Conservation (phyloP, 352 stramenopile species). For the Ophiocytium majus region DNA sequence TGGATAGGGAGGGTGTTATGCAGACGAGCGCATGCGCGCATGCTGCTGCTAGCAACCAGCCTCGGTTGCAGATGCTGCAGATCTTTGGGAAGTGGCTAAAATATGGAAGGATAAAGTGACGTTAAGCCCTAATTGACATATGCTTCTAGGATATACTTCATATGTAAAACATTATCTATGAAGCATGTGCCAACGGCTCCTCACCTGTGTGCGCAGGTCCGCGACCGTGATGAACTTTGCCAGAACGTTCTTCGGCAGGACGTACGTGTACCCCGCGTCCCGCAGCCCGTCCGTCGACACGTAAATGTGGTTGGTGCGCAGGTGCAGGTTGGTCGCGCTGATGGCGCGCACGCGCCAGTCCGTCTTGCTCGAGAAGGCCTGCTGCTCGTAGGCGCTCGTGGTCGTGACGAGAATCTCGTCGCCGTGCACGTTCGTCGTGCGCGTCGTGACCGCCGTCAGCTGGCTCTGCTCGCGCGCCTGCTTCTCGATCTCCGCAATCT, state of each 20-base stretch:
- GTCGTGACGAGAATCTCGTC: conserved; percentile 99
- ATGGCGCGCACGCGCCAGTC: conserved; percentile 99
- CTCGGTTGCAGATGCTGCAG: no score
- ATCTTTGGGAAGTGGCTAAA: no score
- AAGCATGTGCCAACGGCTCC: conserved; percentile 98
- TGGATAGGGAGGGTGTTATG: no score
- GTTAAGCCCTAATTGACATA: no score
- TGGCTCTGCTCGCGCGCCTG: conserved; percentile 91
- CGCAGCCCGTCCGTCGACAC: conserved; percentile 96
- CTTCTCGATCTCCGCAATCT: conserved; percentile 99
- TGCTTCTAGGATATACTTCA: conserved; percentile 99
- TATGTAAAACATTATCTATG: conserved; percentile 96
- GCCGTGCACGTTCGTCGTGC: conserved; percentile 98
- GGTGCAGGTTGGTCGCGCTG: conserved; percentile 95
- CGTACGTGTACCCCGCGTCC: conserved; percentile 97
- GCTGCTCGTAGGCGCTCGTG: conserved; percentile 98
- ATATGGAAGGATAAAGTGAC: no score
- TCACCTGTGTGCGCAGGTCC: conserved; percentile 69
- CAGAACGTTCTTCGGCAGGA: conserved; percentile 98
- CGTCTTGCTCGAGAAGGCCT: conserved; percentile 98
- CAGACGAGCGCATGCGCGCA: no score
- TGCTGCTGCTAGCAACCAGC: no score
- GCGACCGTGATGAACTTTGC: conserved; percentile 75
- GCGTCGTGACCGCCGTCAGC: conserved; percentile 96
- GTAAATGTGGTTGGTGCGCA: conserved; percentile 99